Conservation (phyloP, 2,329 filamentous ascomycete species). For the Penicillium sp. region DNA sequence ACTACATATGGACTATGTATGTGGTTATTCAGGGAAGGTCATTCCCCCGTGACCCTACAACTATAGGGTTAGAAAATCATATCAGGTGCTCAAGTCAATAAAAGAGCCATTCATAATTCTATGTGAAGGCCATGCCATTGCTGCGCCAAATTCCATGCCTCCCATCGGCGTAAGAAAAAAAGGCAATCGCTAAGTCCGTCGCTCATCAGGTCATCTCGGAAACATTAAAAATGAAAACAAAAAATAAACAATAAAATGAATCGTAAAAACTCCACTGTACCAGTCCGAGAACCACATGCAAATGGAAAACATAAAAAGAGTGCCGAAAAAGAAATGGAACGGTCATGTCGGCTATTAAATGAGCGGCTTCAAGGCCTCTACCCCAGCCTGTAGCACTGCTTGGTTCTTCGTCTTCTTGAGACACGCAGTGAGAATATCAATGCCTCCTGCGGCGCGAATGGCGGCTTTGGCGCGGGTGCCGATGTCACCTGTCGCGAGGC, state of each 20-base stretch:
- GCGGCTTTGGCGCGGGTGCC: slow-evolving; percentile 61
- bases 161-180: slow-evolving; percentile 2
- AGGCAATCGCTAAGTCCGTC: slow-evolving; percentile 19
- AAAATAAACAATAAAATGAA: not conserved
- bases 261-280: slow-evolving; percentile 5
- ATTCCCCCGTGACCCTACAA: not conserved
- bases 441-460: slow-evolving; percentile 61
- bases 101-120: slow-evolving; percentile 2
- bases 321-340: slow-evolving; percentile 2
- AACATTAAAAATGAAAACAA: slow-evolving; percentile 6
- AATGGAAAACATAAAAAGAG: slow-evolving; percentile 12
- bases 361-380: slow-evolving; percentile 70
- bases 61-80: not conserved
- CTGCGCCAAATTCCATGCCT: not conserved
- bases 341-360: slow-evolving; percentile 40
- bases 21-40: too few species aligned
- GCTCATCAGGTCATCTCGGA: slow-evolving; percentile 11
- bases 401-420: slow-evolving; percentile 66
- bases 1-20: too few species aligned
- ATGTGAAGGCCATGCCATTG: not conserved
- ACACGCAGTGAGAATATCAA: slow-evolving; percentile 67
- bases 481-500: slow-evolving; percentile 60
- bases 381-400: slow-evolving; percentile 68
- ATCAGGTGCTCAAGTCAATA: slow-evolving; percentile 1
- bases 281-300: slow-evolving; percentile 7